Evolutionary conservation across 331 rosid species (phyloP), one percentile per base, ranked within the genome.

Genomic region (Cucumis variabilis): DNA sequence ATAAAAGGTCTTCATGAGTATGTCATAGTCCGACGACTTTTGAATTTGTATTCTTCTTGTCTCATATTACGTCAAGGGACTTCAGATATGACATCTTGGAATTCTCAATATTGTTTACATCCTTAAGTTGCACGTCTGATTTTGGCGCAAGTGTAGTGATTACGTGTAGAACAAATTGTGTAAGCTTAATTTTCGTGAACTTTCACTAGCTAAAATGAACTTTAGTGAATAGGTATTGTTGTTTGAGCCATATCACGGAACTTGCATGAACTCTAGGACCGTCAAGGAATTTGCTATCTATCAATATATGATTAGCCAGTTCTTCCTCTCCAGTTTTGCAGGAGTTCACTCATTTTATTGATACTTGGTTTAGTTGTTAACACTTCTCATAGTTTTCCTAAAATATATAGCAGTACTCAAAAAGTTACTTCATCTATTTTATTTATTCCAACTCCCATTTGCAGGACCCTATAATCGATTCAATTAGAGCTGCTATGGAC

Each of bases 171-270:
- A 65, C 27, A 68, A 84, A 25, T 25, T 2, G 19, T 2, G 19
- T 86, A 55, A 23, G 44, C 21, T 73, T 72, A 37, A 25, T 70
- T 74, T 13, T 88, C 58, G 75, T 48, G 85, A 87, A 83, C 87
- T 66, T 84, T 90, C 82, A 79, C 87, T 33, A 60, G 89, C 86
- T 71, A 90, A 73, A 46, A 82, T 86, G 69, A 88, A 27, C 86
- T 85, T 91, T 88, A 96, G 98, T 98, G 98, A 65, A 30, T 97
- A 50, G 96, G 98, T 85, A 98, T 98, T 88, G 98, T 97, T 87
- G 98, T 94, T 72, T 98, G 99, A 91, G 98, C 99, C 85, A 62
- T 97, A 90, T 95, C 99, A 62, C 98, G 98, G 51, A 97, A 97
- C 91, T 96, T 97, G 91, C 98, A 97, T 72, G 98, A 93, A 83